These are phyloP conservation scores for Cyclotella atomus DNA, from an alignment of 108 stramenopile genomes.

Conservation along the genomic window DNA sequence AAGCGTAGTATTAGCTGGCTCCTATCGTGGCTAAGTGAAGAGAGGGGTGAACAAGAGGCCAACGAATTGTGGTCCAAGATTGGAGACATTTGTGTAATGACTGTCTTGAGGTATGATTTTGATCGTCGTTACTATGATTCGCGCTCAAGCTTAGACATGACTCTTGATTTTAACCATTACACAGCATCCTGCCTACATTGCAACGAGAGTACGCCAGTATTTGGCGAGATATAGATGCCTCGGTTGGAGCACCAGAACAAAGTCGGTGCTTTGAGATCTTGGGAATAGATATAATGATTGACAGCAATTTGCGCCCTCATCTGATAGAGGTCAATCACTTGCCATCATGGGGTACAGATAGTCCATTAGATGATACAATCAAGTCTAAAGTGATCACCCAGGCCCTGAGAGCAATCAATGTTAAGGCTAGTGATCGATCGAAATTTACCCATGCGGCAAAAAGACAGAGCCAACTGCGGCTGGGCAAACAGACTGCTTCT, in stretches of 20 bases:
- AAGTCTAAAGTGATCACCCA: constrained; percentile 54
- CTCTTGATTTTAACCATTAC: not conserved
- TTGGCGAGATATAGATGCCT: constrained; percentile 11
- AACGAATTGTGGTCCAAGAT: constrained; percentile 67
- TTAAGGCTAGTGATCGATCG: constrained; percentile 30
- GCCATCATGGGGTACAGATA: constrained; percentile 58
- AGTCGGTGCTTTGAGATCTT: constrained; percentile 77
- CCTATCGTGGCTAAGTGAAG: constrained; percentile 53
- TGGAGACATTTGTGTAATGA: constrained; percentile 70
- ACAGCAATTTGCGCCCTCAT: constrained; percentile 74
- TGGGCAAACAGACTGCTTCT: constrained; percentile 8
- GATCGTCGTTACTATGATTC: not conserved
- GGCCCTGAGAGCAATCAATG: constrained; percentile 43
- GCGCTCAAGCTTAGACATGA: not conserved
- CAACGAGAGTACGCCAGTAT: constrained; percentile 56
- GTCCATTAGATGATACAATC: constrained; percentile 50
- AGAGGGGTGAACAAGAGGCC: constrained; percentile 50
- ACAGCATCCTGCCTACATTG: constrained; percentile 71
- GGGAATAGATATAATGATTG: constrained; percentile 90
- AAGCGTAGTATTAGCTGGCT: constrained; percentile 83
- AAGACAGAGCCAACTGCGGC: constrained; percentile 29
- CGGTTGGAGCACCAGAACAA: constrained; percentile 1
- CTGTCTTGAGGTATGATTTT: constrained; percentile 11
- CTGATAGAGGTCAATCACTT: constrained; percentile 90
- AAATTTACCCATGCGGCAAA: constrained; percentile 26